Conservation (phyloP, 1,139 yeast genomes). For the Pichia sp. region DNA sequence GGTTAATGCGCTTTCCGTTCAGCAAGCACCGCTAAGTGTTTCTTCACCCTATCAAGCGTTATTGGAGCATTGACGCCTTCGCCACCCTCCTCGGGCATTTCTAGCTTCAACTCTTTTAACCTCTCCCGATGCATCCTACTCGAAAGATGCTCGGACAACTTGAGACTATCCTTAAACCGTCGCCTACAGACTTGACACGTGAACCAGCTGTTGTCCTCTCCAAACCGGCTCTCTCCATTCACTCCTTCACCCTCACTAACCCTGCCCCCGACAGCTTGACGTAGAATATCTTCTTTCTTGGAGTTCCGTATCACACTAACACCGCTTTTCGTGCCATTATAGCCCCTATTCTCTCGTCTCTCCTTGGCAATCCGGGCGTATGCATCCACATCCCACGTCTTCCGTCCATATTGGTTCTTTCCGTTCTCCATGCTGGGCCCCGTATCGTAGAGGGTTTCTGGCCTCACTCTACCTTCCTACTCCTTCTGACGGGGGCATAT, state of each 20-base stretch:
- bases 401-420: conserved; percentile 42
- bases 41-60: conserved; percentile 6
- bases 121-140: conserved; percentile 51
- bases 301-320: conserved; percentile 1
- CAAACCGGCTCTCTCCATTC: neutral
- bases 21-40: neutral
- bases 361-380: conserved; percentile 47
- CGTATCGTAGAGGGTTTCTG: no score
- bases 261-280: neutral
- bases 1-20: neutral
- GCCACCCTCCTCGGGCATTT: neutral
- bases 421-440: neutral
- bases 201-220: conserved; percentile 62
- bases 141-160: conserved; percentile 76
- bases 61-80: neutral
- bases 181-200: conserved; percentile 73
- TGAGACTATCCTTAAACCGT: conserved; percentile 75
- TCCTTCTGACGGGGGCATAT: no score
- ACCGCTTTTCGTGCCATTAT: conserved; percentile 5
- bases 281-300: neutral
- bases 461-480: no score
- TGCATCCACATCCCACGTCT: conserved; percentile 69
- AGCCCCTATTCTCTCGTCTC: conserved; percentile 18
- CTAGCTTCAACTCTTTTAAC: neutral
- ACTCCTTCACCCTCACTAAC: conserved; percentile 21